Percentiles rank a stretch among this genome's conserved stretches.
Conservation (phyloP, 2,329 filamentous ascomycete genomes). For the Helicocarpus griseus region DNA sequence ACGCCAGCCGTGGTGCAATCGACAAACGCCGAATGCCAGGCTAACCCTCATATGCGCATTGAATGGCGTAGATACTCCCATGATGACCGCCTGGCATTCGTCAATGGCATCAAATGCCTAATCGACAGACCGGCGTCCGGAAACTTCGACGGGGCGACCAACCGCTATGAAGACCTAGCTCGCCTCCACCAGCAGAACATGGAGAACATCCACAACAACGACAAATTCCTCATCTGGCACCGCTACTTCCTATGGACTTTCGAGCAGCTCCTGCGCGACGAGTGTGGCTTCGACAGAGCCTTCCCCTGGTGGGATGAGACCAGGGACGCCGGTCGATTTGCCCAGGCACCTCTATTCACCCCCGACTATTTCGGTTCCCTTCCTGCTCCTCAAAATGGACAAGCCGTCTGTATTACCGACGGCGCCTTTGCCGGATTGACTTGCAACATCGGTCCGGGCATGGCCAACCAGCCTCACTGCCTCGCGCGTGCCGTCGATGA, state of each 20-base stretch:
- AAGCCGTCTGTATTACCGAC: conserved; percentile 1
- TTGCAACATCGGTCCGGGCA: conserved; percentile 6
- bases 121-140: conserved; percentile 1
- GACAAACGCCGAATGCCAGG: background rate
- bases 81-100: background rate
- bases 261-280: conserved; percentile 12
- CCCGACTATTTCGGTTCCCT: conserved; percentile 3
- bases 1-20: background rate
- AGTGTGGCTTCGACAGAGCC: conserved; percentile 7
- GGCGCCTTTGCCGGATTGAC: conserved; percentile 2
- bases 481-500: conserved; percentile 3
- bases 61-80: conserved; percentile 1
- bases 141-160: background rate
- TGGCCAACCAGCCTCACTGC: background rate
- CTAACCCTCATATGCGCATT: background rate
- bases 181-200: conserved; percentile 2
- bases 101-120: background rate
- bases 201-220: background rate
- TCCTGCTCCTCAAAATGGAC: background rate
- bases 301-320: conserved; percentile 6
- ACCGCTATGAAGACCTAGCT: conserved; percentile 4
- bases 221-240: conserved; percentile 4
- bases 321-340: conserved; percentile 5
- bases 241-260: conserved; percentile 11
- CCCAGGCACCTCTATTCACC: conserved; percentile 1